Conservation (phyloP, 225 moss, liverwort and hornwort species). For the Pleurozium schreberi region DNA sequence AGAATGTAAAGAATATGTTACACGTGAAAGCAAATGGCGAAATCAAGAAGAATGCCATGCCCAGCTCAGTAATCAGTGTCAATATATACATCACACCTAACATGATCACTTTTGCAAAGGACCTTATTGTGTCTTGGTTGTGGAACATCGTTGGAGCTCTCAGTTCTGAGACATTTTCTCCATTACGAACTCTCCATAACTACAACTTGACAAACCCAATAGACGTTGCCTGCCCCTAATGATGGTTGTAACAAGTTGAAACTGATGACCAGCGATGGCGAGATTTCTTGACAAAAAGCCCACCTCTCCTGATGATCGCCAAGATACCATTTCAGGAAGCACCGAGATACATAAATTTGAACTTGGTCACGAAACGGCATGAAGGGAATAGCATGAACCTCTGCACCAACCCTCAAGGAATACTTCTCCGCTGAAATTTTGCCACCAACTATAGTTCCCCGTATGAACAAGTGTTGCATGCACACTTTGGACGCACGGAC, state of each 20-base stretch:
- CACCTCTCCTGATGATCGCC: neutral
- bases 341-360: neutral
- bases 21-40: slow-evolving; percentile 28
- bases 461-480: neutral
- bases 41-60: slow-evolving; percentile 16
- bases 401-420: neutral
- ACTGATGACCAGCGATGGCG: slow-evolving; percentile 1
- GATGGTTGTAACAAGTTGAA: slow-evolving; percentile 2
- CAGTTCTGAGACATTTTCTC: slow-evolving; percentile 25
- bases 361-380: neutral
- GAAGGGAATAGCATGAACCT: neutral
- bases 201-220: slow-evolving; percentile 7
- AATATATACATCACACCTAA: neutral
- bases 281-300: neutral
- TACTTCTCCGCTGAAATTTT: neutral
- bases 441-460: neutral
- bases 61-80: neutral
- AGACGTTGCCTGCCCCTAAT: slow-evolving; percentile 11
- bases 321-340: neutral
- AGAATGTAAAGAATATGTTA: slow-evolving; percentile 17
- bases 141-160: slow-evolving; percentile 22
- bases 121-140: slow-evolving; percentile 21
- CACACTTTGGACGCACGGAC: neutral
- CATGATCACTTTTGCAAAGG: slow-evolving; percentile 1
- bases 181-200: slow-evolving; percentile 10